Base-by-base conservation (phyloP, 2,329 filamentous ascomycete species). In the Aspergillus alliaceus region DNA sequence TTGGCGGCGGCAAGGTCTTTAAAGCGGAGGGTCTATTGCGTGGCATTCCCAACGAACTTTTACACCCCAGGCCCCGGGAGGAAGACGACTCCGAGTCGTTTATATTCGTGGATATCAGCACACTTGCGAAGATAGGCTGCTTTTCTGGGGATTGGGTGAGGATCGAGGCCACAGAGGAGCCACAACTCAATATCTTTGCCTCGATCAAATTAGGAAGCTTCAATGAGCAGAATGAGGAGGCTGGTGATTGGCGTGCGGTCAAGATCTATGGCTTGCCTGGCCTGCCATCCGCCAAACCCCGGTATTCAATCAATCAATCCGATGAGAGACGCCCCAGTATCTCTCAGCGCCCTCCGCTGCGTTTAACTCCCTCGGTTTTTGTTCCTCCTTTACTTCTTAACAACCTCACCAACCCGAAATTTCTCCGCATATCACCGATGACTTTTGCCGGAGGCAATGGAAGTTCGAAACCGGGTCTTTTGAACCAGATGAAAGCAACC, bases 141-240 rank as follows among this genome's bases (percentile, higher is more conserved):
- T 99, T 99, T 71, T 98, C 93, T 0, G 95, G 95, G 29, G 95
- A 99, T 70, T 99, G 95, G 95, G 91, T 96, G 11, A 87, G 89
- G 22, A 81, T 97, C 11, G 91, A 96, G 75, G 82, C 86, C 6
- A 84, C 90, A 0, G 84, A 90, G 63, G 90, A 92, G 69, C 89
- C 90, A 2, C 73, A 75, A 55, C 52, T 71, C n/a, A 77, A 77
- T 32, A 58, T 88, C 84, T 22, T 77, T 80, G 15, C 89, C 86
- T 71, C 89, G 82, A 18, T 85, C 85, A 63, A 89, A 84, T 51
- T 90, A 87, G 71, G 75, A 59, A 68, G 70, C 56, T 71, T 77
- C 44, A 72, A 69, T 47, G 68, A 74, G 20, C 66, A 65, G 62
- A 84, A 83, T 6, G 80, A 84, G n/a, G 76, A 82, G 9, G 82